Conservation (phyloP, 768 basidiomycete genomes). For the Russula olivacea region DNA sequence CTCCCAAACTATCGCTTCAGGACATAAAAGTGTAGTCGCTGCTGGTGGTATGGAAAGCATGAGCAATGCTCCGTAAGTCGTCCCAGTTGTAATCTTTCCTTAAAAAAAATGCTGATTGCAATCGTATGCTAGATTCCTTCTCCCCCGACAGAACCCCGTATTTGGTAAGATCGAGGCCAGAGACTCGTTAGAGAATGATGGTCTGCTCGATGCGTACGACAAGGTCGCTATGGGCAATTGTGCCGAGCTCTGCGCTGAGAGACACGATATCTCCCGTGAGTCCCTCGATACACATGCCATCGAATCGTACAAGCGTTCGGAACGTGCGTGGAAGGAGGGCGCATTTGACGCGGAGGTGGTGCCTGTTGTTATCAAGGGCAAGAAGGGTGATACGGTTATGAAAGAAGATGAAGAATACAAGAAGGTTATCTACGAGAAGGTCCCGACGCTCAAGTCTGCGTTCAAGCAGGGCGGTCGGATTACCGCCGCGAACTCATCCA, state of each 20-base stretch:
- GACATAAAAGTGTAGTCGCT: conserved; percentile 79
- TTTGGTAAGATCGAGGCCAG: conserved; percentile 87
- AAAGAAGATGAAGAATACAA: conserved; percentile 98
- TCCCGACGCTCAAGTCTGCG: conserved; percentile 79
- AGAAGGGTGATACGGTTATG: conserved; percentile 87
- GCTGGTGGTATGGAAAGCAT: conserved; percentile 99
- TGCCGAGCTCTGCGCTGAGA: conserved; percentile 79
- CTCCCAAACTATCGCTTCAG: conserved; percentile 81
- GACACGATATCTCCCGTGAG: conserved; percentile 78
- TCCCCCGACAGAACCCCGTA: conserved; percentile 71
- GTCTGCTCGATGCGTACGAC: conserved; percentile 96
- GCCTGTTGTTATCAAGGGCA: conserved; percentile 85
- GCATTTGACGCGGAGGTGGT: conserved; percentile 84
- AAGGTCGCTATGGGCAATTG: conserved; percentile 98
- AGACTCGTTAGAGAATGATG: conserved; percentile 88
- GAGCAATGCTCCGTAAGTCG: conserved; percentile 93
- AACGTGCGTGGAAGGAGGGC: conserved; percentile 83
- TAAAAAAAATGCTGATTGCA: not conserved
- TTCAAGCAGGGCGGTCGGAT: conserved; percentile 88
- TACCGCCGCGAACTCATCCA: conserved; percentile 96
- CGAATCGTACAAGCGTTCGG: conserved; percentile 92
- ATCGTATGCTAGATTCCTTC: conserved; percentile 54
- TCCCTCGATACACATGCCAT: conserved; percentile 87
- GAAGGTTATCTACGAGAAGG: conserved; percentile 91
- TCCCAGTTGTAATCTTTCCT: conserved; percentile 8